Evolutionary conservation across 192 early-diverging fungal species (phyloP).

Genomic region (Dissophora ornata): DNA sequence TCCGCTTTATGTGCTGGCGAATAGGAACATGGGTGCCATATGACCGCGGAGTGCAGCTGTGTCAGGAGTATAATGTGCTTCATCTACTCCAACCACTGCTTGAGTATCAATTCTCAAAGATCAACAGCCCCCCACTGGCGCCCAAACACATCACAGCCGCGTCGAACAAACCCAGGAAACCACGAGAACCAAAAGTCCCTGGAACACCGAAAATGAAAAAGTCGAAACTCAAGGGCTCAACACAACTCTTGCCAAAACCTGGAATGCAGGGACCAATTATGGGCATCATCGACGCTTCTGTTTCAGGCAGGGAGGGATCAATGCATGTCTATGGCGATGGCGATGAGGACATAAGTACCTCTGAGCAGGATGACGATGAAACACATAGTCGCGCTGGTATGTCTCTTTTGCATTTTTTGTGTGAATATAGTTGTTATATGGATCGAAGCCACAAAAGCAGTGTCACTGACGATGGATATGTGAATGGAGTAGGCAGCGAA

Average conservation of each 20-base stretch:
- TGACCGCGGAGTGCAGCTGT: conserved; percentile 82
- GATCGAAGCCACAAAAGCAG: too few relatives aligned
- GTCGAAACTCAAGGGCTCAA: conserved; percentile 10
- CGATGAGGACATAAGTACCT: conserved; percentile 45
- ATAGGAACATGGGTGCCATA: conserved; percentile 86
- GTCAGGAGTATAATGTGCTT: conserved; percentile 83
- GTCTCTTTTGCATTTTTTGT: not conserved
- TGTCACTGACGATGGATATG: too few relatives aligned
- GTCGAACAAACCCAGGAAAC: conserved; percentile 54
- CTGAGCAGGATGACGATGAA: conserved; percentile 36
- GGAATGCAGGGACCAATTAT: conserved; percentile 15
- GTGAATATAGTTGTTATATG: conserved; percentile 3
- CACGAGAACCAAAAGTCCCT: conserved; percentile 46
- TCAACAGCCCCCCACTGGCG: conserved; percentile 63
- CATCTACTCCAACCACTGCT: conserved; percentile 80
- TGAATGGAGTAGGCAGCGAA: conserved; percentile 22
- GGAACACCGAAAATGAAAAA: conserved; percentile 25
- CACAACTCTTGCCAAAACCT: conserved; percentile 12
- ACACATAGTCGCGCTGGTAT: conserved; percentile 42
- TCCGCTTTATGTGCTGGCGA: too few relatives aligned
- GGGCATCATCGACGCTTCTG: conserved; percentile 10
- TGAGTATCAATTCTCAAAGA: conserved; percentile 75
- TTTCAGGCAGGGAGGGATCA: not conserved
- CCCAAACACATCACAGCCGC: conserved; percentile 68
- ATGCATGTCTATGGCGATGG: conserved; percentile 23